phyloP scores from a whole-genome alignment of 257 asterid genomes.

The Scutellaria minor region DNA sequence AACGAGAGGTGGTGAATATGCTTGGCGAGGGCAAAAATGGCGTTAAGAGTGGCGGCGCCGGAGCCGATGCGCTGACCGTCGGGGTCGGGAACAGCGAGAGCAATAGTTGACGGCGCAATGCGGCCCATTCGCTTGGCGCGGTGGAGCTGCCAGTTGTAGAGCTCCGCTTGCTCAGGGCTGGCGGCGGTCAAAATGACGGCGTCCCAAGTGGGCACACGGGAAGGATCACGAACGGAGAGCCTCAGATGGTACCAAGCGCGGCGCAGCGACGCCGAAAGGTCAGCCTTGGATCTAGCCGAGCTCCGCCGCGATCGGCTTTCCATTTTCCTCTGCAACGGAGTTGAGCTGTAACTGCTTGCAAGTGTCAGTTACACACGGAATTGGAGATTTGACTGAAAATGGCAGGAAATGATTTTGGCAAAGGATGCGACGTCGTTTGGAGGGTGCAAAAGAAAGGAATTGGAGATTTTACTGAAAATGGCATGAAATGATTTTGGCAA shows the following conservation, averaged over 20 bases:
- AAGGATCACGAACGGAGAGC: constrained; percentile 78
- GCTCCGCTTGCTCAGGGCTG: constrained; percentile 93
- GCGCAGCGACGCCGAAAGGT: constrained; percentile 57
- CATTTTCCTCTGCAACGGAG: constrained; percentile 20
- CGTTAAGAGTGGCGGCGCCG: constrained; percentile 92
- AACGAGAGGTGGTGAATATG: constrained; percentile 46
- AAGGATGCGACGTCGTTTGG: not conserved
- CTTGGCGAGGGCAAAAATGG: constrained; percentile 68
- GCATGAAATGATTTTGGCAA: too few species aligned
- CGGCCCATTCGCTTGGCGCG: constrained; percentile 92
- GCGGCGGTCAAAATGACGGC: constrained; percentile 93
- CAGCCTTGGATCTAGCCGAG: constrained; percentile 50
- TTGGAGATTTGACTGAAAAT: not conserved
- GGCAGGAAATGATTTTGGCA: not conserved
- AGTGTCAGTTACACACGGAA: not conserved
- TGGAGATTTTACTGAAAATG: too few species aligned
- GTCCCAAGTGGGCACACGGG: constrained; percentile 89
- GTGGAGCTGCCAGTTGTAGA: constrained; percentile 83
- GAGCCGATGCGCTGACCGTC: constrained; percentile 91
- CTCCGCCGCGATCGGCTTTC: constrained; percentile 41
- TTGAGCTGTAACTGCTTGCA: too few species aligned
- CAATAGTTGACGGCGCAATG: constrained; percentile 71
- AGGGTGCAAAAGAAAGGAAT: too few species aligned
- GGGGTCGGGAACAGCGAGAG: constrained; percentile 92
- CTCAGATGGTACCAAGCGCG: constrained; percentile 91